A percentile compares a stretch with the other conserved stretches of the same genome.
Conservation (phyloP, 768 basidiomycete genomes). For the Pisolithus albus region DNA sequence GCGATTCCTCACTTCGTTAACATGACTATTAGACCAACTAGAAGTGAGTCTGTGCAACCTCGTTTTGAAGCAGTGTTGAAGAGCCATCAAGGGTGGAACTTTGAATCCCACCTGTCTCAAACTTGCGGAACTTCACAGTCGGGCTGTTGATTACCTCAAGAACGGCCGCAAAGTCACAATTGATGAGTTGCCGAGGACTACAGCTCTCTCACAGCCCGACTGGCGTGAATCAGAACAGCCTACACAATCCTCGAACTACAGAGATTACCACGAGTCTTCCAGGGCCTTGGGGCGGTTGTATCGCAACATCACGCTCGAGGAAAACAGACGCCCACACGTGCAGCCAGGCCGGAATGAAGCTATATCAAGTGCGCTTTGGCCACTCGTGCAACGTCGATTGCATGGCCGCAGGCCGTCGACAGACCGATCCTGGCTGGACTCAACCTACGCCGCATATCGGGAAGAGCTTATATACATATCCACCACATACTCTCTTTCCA, state of each 20-base stretch:
- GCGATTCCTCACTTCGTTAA: neutral
- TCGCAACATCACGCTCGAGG: slow-evolving; percentile 49
- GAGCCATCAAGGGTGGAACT: slow-evolving; percentile 47
- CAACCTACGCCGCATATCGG: slow-evolving; percentile 45
- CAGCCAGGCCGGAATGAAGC: slow-evolving; percentile 27
- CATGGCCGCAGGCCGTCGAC: neutral
- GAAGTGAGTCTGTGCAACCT: slow-evolving; percentile 33
- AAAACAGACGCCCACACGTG: slow-evolving; percentile 12
- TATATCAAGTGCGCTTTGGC: slow-evolving; percentile 15
- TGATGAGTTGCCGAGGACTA: slow-evolving; percentile 41
- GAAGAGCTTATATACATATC: slow-evolving; percentile 69
- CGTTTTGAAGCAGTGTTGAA: neutral
- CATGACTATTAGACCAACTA: slow-evolving; percentile 55
- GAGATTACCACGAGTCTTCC: slow-evolving; percentile 65
- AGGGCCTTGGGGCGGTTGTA: slow-evolving; percentile 69
- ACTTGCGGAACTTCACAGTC: slow-evolving; percentile 50
- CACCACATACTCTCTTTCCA: slow-evolving; percentile 58
- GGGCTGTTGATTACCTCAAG: slow-evolving; percentile 80
- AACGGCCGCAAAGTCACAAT: slow-evolving; percentile 62
- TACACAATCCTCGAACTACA: slow-evolving; percentile 46
- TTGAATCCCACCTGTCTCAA: slow-evolving; percentile 48
- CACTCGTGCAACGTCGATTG: slow-evolving; percentile 18
- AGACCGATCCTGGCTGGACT: slow-evolving; percentile 9
- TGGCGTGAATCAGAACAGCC: slow-evolving; percentile 64
- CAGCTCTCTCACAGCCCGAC: slow-evolving; percentile 70